Evolutionary conservation across 139 green algal species (phyloP).

Genomic region (Pseudopediastrum boryanum): DNA sequence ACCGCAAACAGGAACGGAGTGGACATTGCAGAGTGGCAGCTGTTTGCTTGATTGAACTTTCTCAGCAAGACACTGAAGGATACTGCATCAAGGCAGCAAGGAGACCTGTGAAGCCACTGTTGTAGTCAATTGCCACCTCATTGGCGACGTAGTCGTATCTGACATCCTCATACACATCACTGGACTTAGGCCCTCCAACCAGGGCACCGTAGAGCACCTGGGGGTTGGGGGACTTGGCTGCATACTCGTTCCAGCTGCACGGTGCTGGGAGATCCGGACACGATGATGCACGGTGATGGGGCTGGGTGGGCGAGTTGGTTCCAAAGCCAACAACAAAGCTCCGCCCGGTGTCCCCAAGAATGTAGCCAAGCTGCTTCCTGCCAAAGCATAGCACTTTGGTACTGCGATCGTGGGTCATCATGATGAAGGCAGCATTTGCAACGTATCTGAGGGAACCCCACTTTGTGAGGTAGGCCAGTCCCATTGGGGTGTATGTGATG

Average conservation of each 20-base stretch:
- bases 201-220: conserved; percentile 69
- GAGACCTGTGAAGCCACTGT: conserved; percentile 52
- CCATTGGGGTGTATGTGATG: too few relatives aligned
- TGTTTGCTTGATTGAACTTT: too few relatives aligned
- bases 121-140: conserved; percentile 58
- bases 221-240: conserved; percentile 48
- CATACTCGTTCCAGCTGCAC: conserved; percentile 37
- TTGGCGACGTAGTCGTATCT: conserved; percentile 37
- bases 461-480: too few relatives aligned
- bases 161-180: conserved; percentile 40
- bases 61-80: too few relatives aligned
- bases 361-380: conserved; percentile 39
- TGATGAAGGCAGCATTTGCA: too few relatives aligned
- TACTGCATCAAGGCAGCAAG: too few relatives aligned
- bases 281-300: conserved; percentile 39
- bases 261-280: neutral
- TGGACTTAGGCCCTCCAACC: conserved; percentile 58
- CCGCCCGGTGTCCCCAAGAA: conserved; percentile 36
- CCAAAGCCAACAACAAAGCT: conserved; percentile 44
- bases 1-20: too few relatives aligned
- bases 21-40: too few relatives aligned
- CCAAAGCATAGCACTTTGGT: too few relatives aligned
- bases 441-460: too few relatives aligned
- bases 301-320: conserved; percentile 21
- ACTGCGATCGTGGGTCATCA: too few relatives aligned